Conservation (phyloP, 2,329 filamentous ascomycete genomes). For the Immersiporthe knoxdaviesiana region DNA sequence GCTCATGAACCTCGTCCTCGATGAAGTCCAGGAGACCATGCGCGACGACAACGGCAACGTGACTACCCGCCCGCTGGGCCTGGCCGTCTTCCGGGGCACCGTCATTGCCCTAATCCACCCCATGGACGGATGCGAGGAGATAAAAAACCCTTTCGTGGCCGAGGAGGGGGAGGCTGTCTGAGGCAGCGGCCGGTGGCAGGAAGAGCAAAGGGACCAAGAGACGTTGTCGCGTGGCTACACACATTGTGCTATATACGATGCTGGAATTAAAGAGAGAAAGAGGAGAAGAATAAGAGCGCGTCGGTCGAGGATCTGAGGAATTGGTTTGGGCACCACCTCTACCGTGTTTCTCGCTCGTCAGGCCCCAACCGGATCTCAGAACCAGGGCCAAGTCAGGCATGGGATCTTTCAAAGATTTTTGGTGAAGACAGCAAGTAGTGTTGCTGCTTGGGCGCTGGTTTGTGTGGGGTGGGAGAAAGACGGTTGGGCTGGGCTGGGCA, state of each 20-base stretch:
- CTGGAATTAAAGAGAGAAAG: background rate
- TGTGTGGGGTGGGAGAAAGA: background rate
- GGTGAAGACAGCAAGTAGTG: background rate
- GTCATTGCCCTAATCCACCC: constrained; percentile 91
- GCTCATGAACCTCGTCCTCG: constrained; percentile 95
- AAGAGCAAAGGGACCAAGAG: background rate
- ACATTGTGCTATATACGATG: background rate
- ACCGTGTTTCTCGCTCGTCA: background rate
- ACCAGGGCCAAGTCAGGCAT: background rate
- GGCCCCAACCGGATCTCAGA: background rate
- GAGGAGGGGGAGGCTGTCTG: constrained; percentile 58
- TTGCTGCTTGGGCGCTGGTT: background rate
- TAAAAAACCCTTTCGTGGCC: constrained; percentile 83
- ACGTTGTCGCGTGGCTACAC: background rate
- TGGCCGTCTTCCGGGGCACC: constrained; percentile 90
- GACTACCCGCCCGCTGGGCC: constrained; percentile 75
- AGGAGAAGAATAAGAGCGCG: background rate
- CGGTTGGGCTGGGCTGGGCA: no score
- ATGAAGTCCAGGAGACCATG: constrained; percentile 89
- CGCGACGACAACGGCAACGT: constrained; percentile 93
- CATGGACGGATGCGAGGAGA: constrained; percentile 92
- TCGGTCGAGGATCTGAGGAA: background rate
- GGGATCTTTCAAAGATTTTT: background rate
- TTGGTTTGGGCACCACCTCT: background rate
- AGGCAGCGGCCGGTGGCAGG: constrained; percentile 29